phyloP scores from a whole-genome alignment of 2,329 filamentous ascomycete species.

The Claviceps quebecensis region DNA sequence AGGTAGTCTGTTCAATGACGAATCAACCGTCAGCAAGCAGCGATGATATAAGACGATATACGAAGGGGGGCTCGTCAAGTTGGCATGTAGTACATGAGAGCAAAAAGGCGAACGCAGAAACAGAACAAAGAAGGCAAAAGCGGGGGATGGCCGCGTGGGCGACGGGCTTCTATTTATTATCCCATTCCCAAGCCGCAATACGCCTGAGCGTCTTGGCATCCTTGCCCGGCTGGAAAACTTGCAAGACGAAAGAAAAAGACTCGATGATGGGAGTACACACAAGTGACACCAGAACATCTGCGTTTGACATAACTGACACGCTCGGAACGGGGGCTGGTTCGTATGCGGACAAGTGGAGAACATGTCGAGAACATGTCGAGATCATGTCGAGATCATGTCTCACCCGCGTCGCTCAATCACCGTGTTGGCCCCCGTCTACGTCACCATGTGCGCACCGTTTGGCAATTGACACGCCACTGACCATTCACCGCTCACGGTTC shows the following conservation, averaged over 20 bases:
- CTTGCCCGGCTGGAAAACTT: neutral
- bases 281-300: no score
- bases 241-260: no score
- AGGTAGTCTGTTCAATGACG: neutral
- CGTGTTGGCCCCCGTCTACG: slow-evolving; percentile 5
- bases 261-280: no score
- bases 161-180: neutral
- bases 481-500: neutral
- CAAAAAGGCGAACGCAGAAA: neutral
- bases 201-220: neutral
- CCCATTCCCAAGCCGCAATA: neutral
- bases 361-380: no score
- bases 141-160: neutral
- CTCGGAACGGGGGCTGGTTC: no score
- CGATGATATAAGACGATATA: neutral
- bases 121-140: neutral
- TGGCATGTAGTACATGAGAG: neutral
- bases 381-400: no score
- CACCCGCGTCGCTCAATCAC: no score
- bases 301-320: no score
- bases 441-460: neutral
- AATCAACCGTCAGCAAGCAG: neutral
- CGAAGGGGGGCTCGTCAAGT: neutral
- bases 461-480: neutral
- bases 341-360: no score